Evolutionary conservation across 2,329 filamentous ascomycete species (phyloP).

Genomic region (Arthrobotrys musiformis): DNA sequence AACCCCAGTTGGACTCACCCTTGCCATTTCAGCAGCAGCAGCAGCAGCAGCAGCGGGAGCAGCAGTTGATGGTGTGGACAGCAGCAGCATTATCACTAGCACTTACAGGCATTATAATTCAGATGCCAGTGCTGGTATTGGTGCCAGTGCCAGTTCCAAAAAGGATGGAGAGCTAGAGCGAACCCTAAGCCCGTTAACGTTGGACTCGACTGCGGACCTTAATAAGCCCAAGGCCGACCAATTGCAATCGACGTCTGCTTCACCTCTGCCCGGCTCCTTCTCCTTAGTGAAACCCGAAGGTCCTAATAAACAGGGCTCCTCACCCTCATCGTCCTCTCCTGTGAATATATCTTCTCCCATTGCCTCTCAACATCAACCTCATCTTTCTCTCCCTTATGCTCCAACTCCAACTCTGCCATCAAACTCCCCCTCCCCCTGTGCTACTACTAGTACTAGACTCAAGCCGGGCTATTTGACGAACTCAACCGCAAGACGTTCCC

Average conservation of each 20-base stretch:
- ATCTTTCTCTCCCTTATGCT: conserved; percentile 12
- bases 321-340: conserved; percentile 42
- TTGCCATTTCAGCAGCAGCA: too few relatives aligned
- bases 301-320: conserved; percentile 53
- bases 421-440: not conserved
- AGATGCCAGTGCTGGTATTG: conserved; percentile 19
- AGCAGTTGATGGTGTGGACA: conserved; percentile 1
- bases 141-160: conserved; percentile 6
- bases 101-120: conserved; percentile 38
- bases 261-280: conserved; percentile 25
- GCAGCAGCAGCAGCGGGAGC: too few relatives aligned
- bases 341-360: conserved; percentile 31
- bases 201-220: conserved; percentile 49
- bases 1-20: not conserved
- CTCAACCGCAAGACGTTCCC: conserved; percentile 32
- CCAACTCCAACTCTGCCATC: conserved; percentile 3
- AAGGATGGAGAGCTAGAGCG: conserved; percentile 39
- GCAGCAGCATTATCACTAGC: too few relatives aligned
- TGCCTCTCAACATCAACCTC: conserved; percentile 14
- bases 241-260: conserved; percentile 44
- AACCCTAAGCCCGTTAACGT: conserved; percentile 54
- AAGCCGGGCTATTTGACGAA: conserved; percentile 36
- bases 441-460: conserved; percentile 8
- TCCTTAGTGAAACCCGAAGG: conserved; percentile 48
- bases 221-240: conserved; percentile 38